phyloP scores from a whole-genome alignment of 1,284 basidiomycete genomes.

The Ganoderma meredithae region DNA sequence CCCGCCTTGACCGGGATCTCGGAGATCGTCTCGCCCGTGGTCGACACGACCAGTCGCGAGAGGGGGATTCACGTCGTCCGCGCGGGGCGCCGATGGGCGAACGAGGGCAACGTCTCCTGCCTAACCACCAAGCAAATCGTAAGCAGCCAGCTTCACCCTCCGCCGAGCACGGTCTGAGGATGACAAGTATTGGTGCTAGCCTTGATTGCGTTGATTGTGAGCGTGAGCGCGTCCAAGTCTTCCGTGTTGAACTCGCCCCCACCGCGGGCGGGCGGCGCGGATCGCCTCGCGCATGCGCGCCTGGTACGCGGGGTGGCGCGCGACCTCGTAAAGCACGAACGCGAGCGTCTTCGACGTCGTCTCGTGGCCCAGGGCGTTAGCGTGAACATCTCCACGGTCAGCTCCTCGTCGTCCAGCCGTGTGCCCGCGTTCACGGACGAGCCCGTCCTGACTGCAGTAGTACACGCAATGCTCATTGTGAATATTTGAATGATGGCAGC shows the following conservation, averaged over 20 bases:
- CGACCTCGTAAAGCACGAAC: conserved; percentile 42
- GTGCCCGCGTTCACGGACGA: conserved; percentile 50
- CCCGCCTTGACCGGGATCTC: conserved; percentile 48
- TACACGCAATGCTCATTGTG: neutral
- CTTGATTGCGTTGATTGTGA: conserved; percentile 27
- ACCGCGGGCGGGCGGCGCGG: conserved; percentile 31
- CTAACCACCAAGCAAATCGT: neutral
- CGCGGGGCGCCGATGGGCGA: conserved; percentile 42
- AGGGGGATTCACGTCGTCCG: conserved; percentile 49
- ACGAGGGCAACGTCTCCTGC: conserved; percentile 49
- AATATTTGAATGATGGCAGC: conserved; percentile 7
- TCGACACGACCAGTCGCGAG: conserved; percentile 41
- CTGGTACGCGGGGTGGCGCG: conserved; percentile 40
- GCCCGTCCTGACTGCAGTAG: conserved; percentile 64
- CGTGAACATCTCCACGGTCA: conserved; percentile 58
- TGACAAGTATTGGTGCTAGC: conserved; percentile 2
- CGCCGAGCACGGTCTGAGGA: neutral
- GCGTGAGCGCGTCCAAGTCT: conserved; percentile 43
- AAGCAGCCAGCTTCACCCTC: neutral
- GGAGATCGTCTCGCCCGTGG: conserved; percentile 41
- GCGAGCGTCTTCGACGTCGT: conserved; percentile 34
- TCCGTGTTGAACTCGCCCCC: conserved; percentile 37
- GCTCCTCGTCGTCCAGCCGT: conserved; percentile 54
- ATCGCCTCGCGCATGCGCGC: conserved; percentile 40
- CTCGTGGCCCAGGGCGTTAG: conserved; percentile 40